Base-by-base conservation (phyloP, 2,329 filamentous ascomycete species). In the Cladosporium sp. region DNA sequence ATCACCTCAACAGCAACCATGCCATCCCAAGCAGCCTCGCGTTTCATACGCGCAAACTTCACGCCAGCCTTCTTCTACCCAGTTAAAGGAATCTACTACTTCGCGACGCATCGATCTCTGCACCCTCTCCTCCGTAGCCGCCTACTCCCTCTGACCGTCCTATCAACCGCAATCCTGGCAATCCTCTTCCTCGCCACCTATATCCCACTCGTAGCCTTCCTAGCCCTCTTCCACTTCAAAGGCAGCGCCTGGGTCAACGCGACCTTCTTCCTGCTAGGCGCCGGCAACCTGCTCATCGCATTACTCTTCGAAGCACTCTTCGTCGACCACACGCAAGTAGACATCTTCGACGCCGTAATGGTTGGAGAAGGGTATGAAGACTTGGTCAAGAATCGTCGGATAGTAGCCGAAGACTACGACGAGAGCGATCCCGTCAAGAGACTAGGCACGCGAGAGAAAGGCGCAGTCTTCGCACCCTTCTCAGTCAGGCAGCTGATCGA, bases 401-500 rank as follows among this genome's bases (percentile, higher is more conserved):
- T 64, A 77, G 90, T 72, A 75, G 59, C 78, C 86, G 66, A 86
- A 83, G 85, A 91, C 59, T 85, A 85, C 1, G 83, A 87, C 24
- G 86, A 92, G 60, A 85, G 85, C 1, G 83, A 87, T 48, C 83
- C 91, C 0, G 85, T 94, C 49, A 87, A 87, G 70, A 87, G 87
- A 73, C 84, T 97, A 0, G 93, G 92, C 25, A 91, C 90, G 63
- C 90, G 91, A 0, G 91, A 87, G 0, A 84, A 78, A 20, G 80
- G 85, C 1, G 89, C 91, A 0, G 81, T 90, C 17, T 97, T 94
- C 73, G 86, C 89, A 8, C 93, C 93, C 0, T 97, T 95, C 79
- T 96, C 90, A 56, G 77, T 96, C 55, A 83, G 90, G n/a, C 93
- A 97, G 73, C 94, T 96, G 58, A 70, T 90, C 61, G 93, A 97